Percentiles rank a stretch among this genome's conserved stretches.
These are phyloP conservation scores for Mycena alexandri DNA, from an alignment of 768 basidiomycete species.

Conservation along the genomic window DNA sequence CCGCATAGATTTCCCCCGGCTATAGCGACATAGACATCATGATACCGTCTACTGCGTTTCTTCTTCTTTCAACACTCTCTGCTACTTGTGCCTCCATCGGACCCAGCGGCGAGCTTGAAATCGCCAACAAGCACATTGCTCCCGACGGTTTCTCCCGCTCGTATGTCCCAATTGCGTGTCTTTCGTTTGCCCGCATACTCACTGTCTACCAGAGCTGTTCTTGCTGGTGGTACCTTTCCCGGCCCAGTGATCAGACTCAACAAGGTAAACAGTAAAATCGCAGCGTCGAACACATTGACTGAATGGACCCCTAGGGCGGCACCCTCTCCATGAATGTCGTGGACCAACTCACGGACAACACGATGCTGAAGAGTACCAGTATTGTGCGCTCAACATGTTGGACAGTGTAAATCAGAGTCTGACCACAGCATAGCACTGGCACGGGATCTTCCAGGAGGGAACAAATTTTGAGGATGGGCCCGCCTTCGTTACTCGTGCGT, in stretches of 20 bases:
- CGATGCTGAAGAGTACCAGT: slow-evolving; percentile 46
- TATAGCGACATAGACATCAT: slow-evolving; percentile 1
- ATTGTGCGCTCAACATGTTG: slow-evolving; percentile 43
- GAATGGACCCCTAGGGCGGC: slow-evolving; percentile 43
- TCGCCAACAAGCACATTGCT: slow-evolving; percentile 27
- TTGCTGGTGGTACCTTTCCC: slow-evolving; percentile 62
- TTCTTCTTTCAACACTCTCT: slow-evolving; percentile 9
- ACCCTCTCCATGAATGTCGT: slow-evolving; percentile 58
- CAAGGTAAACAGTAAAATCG: slow-evolving; percentile 43
- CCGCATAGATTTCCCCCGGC: not conserved
- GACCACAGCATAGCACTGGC: slow-evolving; percentile 59
- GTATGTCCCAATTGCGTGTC: not conserved
- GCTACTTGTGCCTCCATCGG: slow-evolving; percentile 15
- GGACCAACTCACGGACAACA: slow-evolving; percentile 57
- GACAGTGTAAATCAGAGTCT: not conserved
- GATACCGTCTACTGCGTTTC: not conserved
- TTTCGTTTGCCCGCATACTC: not conserved
- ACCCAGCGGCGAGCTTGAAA: slow-evolving; percentile 7
- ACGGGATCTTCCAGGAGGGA: slow-evolving; percentile 59
- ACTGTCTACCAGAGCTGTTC: slow-evolving; percentile 49
- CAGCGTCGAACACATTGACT: not conserved
- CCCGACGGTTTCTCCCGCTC: slow-evolving; percentile 31
- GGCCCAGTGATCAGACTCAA: slow-evolving; percentile 57
- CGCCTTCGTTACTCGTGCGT: slow-evolving; percentile 42
- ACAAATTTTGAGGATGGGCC: slow-evolving; percentile 62